Evolutionary conservation across 768 basidiomycete genomes (phyloP).

Genomic region (Dacryopinax primogenitus): DNA sequence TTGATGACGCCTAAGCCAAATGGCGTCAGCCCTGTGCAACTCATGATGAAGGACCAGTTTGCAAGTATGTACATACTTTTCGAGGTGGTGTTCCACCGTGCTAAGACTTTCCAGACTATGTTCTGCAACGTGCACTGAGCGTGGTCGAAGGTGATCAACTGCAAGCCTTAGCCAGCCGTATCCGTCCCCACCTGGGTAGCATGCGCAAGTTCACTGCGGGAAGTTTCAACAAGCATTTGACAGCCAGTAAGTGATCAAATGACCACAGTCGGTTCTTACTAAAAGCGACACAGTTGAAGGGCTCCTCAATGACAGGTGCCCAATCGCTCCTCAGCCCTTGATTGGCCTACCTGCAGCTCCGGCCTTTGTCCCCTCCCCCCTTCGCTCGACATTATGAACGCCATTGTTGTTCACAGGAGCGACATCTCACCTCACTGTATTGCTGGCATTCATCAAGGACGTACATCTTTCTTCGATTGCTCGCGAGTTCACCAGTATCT

Average conservation of each 20-base stretch:
- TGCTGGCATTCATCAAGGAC: slow-evolving; percentile 23
- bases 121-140: slow-evolving; percentile 63
- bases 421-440: slow-evolving; percentile 24
- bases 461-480: neutral
- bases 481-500: neutral
- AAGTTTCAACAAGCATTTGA: slow-evolving; percentile 66
- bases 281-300: slow-evolving; percentile 44
- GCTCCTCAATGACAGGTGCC: slow-evolving; percentile 42
- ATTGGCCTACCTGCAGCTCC: slow-evolving; percentile 6
- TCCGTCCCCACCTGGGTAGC: slow-evolving; percentile 52
- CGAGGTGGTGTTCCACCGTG: slow-evolving; percentile 6
- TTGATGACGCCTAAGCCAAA: slow-evolving; percentile 54
- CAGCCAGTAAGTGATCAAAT: slow-evolving; percentile 45
- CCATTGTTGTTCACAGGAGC: slow-evolving; percentile 11
- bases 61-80: slow-evolving; percentile 56
- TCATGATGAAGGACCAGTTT: slow-evolving; percentile 77
- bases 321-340: slow-evolving; percentile 8
- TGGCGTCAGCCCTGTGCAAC: slow-evolving; percentile 52
- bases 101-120: slow-evolving; percentile 48
- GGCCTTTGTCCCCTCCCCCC: slow-evolving; percentile 11
- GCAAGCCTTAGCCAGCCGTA: slow-evolving; percentile 45
- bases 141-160: slow-evolving; percentile 62
- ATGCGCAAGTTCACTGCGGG: slow-evolving; percentile 56
- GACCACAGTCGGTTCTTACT: neutral
- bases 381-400: slow-evolving; percentile 11